These are phyloP conservation scores for Sordariomycetes sp. DNA, from an alignment of 2,329 filamentous ascomycete species.

Conservation along the genomic window DNA sequence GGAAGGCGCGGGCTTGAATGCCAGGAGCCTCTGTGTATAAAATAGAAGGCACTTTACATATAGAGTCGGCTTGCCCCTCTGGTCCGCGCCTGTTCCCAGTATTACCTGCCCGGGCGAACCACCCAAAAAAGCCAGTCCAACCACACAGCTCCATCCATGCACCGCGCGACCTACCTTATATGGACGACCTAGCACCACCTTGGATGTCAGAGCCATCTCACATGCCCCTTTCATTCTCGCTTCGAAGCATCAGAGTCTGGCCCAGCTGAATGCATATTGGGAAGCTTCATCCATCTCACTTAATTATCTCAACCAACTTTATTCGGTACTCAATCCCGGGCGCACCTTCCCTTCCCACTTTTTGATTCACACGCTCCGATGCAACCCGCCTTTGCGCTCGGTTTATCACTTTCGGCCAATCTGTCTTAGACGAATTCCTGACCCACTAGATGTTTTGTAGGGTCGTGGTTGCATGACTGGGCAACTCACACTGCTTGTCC, in stretches of 20 bases:
- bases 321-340: background rate
- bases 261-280: background rate
- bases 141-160: slow-evolving; percentile 6
- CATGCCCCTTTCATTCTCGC: background rate
- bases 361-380: background rate
- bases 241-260: background rate
- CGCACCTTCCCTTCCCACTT: background rate
- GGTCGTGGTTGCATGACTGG: background rate
- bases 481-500: background rate
- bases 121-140: background rate
- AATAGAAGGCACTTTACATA: slow-evolving; percentile 29
- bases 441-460: background rate
- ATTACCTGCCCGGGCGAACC: background rate
- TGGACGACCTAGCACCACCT: background rate
- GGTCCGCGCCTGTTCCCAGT: slow-evolving; percentile 3
- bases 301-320: background rate
- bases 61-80: slow-evolving; percentile 29
- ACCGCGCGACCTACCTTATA: slow-evolving; percentile 6
- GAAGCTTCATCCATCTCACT: background rate
- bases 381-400: background rate
- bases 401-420: background rate
- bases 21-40: slow-evolving; percentile 23
- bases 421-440: background rate
- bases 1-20: background rate
- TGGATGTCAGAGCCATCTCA: background rate